Conservation (phyloP, 1,284 basidiomycete species). For the Ganoderma boninense region DNA sequence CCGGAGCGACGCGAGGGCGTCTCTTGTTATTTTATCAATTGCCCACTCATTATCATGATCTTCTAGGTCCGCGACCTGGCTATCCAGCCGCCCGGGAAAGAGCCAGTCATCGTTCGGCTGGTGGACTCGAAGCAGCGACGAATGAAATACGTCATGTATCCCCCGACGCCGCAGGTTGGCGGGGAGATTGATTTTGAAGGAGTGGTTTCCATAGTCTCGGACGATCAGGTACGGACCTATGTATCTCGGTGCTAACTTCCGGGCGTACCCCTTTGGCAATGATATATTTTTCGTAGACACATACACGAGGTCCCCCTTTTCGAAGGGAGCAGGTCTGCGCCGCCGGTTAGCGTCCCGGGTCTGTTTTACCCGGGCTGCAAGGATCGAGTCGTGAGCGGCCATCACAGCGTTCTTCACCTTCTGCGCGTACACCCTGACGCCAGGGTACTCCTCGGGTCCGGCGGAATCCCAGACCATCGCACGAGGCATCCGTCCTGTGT, state of each 20-base stretch:
- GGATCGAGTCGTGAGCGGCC: background rate
- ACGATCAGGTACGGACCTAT: background rate
- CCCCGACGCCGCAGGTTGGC: background rate
- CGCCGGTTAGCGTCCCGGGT: background rate
- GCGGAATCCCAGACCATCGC: background rate
- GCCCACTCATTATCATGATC: background rate
- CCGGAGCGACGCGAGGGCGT: no score
- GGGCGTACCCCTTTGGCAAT: background rate
- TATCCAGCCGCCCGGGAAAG: background rate
- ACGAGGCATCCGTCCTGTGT: slow-evolving; percentile 9
- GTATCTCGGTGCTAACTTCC: background rate
- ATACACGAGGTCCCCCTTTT: background rate
- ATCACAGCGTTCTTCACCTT: background rate
- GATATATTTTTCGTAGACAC: no score
- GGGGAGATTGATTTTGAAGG: background rate
- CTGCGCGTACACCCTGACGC: background rate
- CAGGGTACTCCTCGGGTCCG: background rate
- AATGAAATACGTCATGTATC: background rate
- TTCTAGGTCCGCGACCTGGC: background rate
- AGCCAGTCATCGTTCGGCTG: background rate
- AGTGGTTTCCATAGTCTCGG: background rate
- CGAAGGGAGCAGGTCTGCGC: background rate
- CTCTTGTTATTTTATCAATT: no score
- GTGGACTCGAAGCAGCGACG: background rate
- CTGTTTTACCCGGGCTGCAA: background rate